Base-by-base conservation (phyloP, 495 filamentous ascomycete genomes). In the Jackrogersella minutella region DNA sequence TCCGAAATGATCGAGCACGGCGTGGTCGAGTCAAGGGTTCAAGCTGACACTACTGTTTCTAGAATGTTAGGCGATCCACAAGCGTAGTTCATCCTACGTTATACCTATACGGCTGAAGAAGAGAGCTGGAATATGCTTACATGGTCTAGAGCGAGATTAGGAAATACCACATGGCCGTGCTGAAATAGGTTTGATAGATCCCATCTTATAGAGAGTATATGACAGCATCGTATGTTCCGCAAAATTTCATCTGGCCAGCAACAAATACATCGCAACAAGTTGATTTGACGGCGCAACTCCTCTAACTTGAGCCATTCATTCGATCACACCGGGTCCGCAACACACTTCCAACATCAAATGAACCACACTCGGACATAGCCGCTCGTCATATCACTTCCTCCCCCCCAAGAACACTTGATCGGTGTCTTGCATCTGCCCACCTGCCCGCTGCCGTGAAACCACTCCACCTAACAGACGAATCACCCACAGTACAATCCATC, bases 221-320 rank as follows among this genome's bases (percentile, higher is more conserved):
- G 44, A 49, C 44, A 49, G 24, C 44, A 49, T 49, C 44, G 44
- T 49, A 49, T 49, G 44, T 49, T 49, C 44, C 44, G 44, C 44
- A 31, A 49, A 49, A 31, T 24, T n/a, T 49, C 13, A 31, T 49
- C 44, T 49, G 4, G 4, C 26, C n/a, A n/a, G n/a, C n/a, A n/a
- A n/a, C n/a, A n/a, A 49, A 31, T 26, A 31, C 26, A 49, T 49
- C 44, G 14, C 24, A 49, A 49, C 44, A 49, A 49, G 44, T 49
- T 49, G 44, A 49, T 49, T 31, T 49, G 44, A 49, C 44, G 26
- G 26, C 44, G 44, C 44, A 49, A 49, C 44, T 49, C 44, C 44
- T 49, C 44, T 30, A 49, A 49, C 44, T 49, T 17, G 26, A 49
- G 44, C 44, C 44, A 49, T 49, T 49, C 44, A 49, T 49, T 49